Evolutionary conservation across 192 early-diverging fungal species (phyloP).

Genomic region (Coemansia sp.): DNA sequence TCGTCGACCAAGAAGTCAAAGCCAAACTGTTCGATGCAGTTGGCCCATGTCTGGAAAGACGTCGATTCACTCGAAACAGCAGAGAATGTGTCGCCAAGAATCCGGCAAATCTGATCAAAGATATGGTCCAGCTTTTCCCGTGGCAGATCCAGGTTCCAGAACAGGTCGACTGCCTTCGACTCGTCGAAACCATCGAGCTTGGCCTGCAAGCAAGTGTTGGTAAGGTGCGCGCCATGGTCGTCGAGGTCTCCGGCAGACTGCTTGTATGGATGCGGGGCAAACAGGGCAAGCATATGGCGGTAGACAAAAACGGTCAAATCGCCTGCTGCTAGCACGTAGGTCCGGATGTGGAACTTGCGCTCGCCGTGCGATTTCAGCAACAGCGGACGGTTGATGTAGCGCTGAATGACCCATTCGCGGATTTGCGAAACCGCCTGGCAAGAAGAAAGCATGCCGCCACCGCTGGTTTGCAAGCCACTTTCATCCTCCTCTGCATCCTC

Average conservation of each 20-base stretch:
- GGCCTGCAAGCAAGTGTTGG: constrained; percentile 65
- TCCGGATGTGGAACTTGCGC: constrained; percentile 67
- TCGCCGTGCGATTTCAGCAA: constrained; percentile 37
- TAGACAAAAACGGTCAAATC: constrained; percentile 60
- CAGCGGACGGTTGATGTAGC: constrained; percentile 60
- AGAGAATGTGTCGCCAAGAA: constrained; percentile 59
- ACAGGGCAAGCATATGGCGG: constrained; percentile 62
- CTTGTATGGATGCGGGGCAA: constrained; percentile 57
- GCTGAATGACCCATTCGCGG: constrained; percentile 67
- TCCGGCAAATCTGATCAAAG: constrained; percentile 58
- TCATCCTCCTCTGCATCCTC: constrained; percentile 13
- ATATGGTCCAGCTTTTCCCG: constrained; percentile 42
- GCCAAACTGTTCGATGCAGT: constrained; percentile 67
- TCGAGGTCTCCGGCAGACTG: constrained; percentile 40
- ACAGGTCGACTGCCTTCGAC: constrained; percentile 52
- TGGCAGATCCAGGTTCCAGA: constrained; percentile 56
- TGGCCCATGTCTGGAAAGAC: constrained; percentile 61
- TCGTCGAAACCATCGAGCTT: constrained; percentile 54
- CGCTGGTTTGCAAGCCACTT: neutral
- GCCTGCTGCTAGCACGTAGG: constrained; percentile 60
- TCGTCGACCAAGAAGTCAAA: constrained; percentile 65
- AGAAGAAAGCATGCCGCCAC: constrained; percentile 5
- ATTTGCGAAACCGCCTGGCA: constrained; percentile 54
- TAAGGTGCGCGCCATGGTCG: constrained; percentile 57
- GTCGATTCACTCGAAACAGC: constrained; percentile 59